These are phyloP conservation scores for Lepiota subincarnata DNA, from an alignment of 768 basidiomycete species.

Conservation along the genomic window DNA sequence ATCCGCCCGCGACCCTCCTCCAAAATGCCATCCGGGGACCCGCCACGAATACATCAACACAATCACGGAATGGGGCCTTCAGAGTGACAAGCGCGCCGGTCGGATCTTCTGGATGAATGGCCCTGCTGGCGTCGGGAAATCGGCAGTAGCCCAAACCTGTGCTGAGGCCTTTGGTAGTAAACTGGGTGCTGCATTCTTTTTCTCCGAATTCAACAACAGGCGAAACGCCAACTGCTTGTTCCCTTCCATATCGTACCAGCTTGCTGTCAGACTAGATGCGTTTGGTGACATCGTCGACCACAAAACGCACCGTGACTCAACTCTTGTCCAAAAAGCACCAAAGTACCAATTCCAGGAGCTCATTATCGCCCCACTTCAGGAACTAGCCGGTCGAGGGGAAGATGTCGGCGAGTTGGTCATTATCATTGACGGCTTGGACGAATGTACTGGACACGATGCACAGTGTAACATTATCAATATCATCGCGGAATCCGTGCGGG, in stretches of 20 bases:
- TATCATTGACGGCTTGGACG: background rate
- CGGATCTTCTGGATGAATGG: background rate
- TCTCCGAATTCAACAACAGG: background rate
- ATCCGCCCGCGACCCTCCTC: background rate
- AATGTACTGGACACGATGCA: background rate
- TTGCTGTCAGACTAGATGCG: background rate
- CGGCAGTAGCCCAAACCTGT: background rate
- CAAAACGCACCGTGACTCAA: background rate
- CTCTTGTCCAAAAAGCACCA: background rate
- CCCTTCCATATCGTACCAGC: background rate
- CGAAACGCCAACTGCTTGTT: background rate
- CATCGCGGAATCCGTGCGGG: background rate
- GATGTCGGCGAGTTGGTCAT: background rate
- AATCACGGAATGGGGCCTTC: background rate
- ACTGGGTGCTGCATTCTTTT: background rate
- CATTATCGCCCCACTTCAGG: background rate
- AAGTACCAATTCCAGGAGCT: background rate
- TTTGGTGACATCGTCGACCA: background rate
- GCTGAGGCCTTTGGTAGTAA: background rate
- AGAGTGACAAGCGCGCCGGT: background rate
- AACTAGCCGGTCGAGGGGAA: background rate
- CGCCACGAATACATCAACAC: background rate
- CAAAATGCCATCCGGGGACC: background rate
- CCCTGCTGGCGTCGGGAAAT: background rate
- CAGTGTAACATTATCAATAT: constrained; percentile 3